These are phyloP conservation scores for Candida freyschussii DNA, from an alignment of 1,139 yeast genomes.

Conservation along the genomic window DNA sequence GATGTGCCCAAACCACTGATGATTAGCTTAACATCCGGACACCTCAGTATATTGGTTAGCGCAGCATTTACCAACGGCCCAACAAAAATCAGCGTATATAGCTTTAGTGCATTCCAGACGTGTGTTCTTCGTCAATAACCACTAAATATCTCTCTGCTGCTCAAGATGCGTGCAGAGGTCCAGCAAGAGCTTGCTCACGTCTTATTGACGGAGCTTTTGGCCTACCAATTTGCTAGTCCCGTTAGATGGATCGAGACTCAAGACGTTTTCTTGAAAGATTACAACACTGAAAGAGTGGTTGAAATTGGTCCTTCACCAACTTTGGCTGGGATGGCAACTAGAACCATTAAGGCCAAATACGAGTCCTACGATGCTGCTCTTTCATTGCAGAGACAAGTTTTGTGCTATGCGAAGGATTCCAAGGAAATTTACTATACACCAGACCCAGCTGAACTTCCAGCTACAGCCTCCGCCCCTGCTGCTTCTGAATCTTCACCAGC, in stretches of 20 bases:
- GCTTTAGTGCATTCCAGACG: too few relatives aligned
- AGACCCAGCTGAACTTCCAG: slow-evolving; percentile 48
- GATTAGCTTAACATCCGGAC: too few relatives aligned
- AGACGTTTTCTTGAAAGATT: slow-evolving; percentile 91
- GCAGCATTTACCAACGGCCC: too few relatives aligned
- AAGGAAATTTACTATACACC: slow-evolving; percentile 95
- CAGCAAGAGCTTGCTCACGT: slow-evolving; percentile 97
- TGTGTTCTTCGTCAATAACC: too few relatives aligned
- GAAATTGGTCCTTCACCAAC: slow-evolving; percentile 99
- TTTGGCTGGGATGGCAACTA: slow-evolving; percentile 95
- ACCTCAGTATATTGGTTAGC: too few relatives aligned
- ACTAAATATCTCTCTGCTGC: too few relatives aligned
- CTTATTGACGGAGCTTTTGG: slow-evolving; percentile 88
- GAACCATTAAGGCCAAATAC: slow-evolving; percentile 94
- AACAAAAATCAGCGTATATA: too few relatives aligned
- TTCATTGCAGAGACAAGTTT: slow-evolving; percentile 92
- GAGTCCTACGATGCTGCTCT: slow-evolving; percentile 97
- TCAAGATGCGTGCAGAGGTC: slow-evolving; percentile 89
- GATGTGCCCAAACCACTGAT: too few relatives aligned
- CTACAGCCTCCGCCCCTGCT: slow-evolving; percentile 36
- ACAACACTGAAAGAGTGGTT: slow-evolving; percentile 93
- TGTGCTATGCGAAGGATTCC: slow-evolving; percentile 92
- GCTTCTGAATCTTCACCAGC: slow-evolving; percentile 37
- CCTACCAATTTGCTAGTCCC: slow-evolving; percentile 98
- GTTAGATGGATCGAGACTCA: slow-evolving; percentile 99